Conservation (phyloP, 2,329 filamentous ascomycete genomes). For the Cryphonectria nitschkei region DNA sequence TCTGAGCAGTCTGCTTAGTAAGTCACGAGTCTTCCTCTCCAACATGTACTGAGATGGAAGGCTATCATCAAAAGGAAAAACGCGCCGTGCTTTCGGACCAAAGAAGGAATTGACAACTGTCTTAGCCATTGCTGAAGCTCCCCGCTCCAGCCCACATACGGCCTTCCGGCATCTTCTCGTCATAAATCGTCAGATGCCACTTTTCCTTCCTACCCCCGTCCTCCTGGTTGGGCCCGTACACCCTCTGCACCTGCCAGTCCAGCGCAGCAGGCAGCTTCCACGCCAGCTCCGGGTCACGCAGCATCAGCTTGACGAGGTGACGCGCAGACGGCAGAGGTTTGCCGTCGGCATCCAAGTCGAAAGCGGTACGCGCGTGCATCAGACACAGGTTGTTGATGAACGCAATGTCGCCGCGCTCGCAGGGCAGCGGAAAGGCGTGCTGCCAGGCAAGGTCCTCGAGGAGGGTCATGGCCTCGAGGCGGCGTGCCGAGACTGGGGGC, state of each 20-base stretch:
- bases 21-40: background rate
- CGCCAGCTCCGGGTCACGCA: background rate
- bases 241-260: background rate
- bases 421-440: background rate
- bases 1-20: background rate
- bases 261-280: background rate
- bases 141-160: background rate
- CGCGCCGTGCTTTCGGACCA: background rate
- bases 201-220: background rate
- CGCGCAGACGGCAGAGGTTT: background rate
- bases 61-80: background rate
- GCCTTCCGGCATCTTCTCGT: slow-evolving; percentile 1
- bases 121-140: background rate
- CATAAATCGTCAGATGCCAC: background rate
- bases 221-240: background rate
- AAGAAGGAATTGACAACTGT: background rate
- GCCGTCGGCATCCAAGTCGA: background rate
- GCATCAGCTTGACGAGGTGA: background rate
- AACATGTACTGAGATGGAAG: background rate
- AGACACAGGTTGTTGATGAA: slow-evolving; percentile 7
- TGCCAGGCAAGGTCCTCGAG: background rate
- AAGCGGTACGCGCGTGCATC: slow-evolving; percentile 1
- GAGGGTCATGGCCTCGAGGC: slow-evolving; percentile 1
- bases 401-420: background rate
- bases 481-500: background rate